phyloP scores from a whole-genome alignment of 2,329 filamentous ascomycete genomes.

The Eutypella sp. region DNA sequence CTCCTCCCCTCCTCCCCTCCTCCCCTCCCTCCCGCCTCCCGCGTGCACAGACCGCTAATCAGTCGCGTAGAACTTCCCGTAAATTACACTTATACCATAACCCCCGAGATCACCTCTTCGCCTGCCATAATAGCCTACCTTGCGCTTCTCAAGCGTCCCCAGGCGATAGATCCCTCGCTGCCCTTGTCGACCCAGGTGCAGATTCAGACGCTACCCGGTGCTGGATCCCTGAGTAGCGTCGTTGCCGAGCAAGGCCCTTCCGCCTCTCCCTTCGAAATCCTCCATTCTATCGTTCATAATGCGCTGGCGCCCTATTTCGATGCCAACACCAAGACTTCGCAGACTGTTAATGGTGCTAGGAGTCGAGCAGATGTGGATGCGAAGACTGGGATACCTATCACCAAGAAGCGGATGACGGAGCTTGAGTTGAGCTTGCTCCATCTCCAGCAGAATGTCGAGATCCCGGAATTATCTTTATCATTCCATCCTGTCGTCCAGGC shows the following conservation, averaged over 20 bases:
- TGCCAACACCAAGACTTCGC: constrained; percentile 82
- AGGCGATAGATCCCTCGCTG: constrained; percentile 77
- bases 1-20: not conserved
- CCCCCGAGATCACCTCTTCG: constrained; percentile 74
- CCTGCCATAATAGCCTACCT: constrained; percentile 80
- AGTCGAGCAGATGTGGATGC: constrained; percentile 80
- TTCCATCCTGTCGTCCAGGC: constrained; percentile 85
- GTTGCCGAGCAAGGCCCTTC: constrained; percentile 66
- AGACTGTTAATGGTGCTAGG: constrained; percentile 59
- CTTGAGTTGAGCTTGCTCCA: constrained; percentile 86
- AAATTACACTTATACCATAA: constrained; percentile 71
- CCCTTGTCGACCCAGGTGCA: constrained; percentile 86
- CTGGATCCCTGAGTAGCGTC: constrained; percentile 62
- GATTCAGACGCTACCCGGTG: constrained; percentile 85
- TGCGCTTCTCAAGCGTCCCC: constrained; percentile 82
- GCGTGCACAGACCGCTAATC: constrained; percentile 19
- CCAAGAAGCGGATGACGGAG: constrained; percentile 95
- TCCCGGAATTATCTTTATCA: constrained; percentile 82
- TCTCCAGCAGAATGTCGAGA: constrained; percentile 95
- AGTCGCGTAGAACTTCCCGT: constrained; percentile 31
- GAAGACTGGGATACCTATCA: constrained; percentile 92
- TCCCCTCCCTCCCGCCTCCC: not conserved
- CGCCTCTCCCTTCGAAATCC: constrained; percentile 81
- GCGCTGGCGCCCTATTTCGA: constrained; percentile 95
- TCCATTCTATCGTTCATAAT: constrained; percentile 88